Evolutionary conservation across 495 filamentous ascomycete species (phyloP).

Genomic region (Penicillium goetzii): DNA sequence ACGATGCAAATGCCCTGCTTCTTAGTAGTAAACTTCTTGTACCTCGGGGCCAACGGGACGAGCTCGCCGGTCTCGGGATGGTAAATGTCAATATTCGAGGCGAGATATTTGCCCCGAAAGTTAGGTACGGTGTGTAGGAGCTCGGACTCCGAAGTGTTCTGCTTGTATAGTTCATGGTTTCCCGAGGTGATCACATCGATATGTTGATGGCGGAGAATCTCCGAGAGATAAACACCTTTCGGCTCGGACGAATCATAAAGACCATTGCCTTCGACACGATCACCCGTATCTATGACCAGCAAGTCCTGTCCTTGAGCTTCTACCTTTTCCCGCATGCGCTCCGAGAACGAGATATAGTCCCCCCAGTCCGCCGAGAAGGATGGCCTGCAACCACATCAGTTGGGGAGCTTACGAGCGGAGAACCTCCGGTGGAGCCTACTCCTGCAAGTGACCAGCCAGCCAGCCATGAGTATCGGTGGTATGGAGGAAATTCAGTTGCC

Average conservation of each 20-base stretch:
- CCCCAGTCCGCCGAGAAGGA: constrained; percentile 97
- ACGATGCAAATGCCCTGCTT: constrained; percentile 81
- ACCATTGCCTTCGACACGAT: constrained; percentile 93
- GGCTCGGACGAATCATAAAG: constrained; percentile 91
- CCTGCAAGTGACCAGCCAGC: constrained; percentile 90
- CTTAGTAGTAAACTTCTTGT: constrained; percentile 85
- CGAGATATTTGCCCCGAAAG: constrained; percentile 75
- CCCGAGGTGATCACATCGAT: constrained; percentile 87
- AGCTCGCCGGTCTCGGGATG: constrained; percentile 67
- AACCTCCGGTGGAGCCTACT: constrained; percentile 53
- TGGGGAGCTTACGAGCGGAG: constrained; percentile 17
- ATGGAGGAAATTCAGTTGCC: constrained; percentile 90
- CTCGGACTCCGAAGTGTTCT: constrained; percentile 74
- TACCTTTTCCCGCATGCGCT: constrained; percentile 76
- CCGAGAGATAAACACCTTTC: constrained; percentile 83
- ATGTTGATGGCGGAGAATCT: constrained; percentile 79
- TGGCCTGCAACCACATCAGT: constrained; percentile 54
- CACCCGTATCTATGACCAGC: constrained; percentile 89
- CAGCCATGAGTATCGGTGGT: constrained; percentile 96
- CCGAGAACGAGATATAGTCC: constrained; percentile 92
- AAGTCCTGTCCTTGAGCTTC: constrained; percentile 80
- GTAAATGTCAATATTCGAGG: constrained; percentile 91
- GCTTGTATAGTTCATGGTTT: constrained; percentile 94
- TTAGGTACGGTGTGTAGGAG: constrained; percentile 76
- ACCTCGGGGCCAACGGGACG: constrained; percentile 79